Conservation (phyloP, 352 stramenopile genomes). For the Pythium vanterpoolii region DNA sequence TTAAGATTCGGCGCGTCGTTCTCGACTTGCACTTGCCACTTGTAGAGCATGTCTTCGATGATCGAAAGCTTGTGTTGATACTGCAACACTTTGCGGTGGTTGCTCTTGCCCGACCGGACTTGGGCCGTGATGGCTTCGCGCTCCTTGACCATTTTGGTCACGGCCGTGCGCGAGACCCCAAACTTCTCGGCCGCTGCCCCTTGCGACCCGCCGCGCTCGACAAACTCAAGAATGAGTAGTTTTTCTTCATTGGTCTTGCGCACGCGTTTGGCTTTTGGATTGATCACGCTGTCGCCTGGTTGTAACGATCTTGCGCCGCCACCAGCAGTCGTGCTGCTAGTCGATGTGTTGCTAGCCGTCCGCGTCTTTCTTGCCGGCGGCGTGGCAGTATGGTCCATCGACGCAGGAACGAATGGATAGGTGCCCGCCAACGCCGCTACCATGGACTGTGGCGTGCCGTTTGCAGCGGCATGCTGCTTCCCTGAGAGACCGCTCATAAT, state of each 20-base stretch:
- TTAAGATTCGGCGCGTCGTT: slow-evolving; percentile 60
- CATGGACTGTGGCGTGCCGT: background rate
- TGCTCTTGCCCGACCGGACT: slow-evolving; percentile 63
- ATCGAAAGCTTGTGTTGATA: slow-evolving; percentile 84
- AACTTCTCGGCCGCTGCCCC: slow-evolving; percentile 75
- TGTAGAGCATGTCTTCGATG: slow-evolving; percentile 85
- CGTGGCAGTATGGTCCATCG: background rate
- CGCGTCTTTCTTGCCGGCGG: slow-evolving; percentile 12
- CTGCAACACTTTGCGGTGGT: slow-evolving; percentile 74
- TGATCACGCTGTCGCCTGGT: background rate
- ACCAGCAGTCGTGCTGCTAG: background rate
- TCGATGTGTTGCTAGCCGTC: background rate
- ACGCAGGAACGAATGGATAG: background rate
- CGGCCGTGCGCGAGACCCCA: slow-evolving; percentile 71
- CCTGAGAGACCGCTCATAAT: slow-evolving; percentile 32
- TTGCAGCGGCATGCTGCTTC: slow-evolving; percentile 14
- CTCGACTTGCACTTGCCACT: slow-evolving; percentile 81
- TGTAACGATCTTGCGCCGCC: no score
- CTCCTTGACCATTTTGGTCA: slow-evolving; percentile 88
- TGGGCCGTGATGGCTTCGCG: slow-evolving; percentile 67
- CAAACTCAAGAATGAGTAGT: slow-evolving; percentile 78
- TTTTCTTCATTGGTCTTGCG: slow-evolving; percentile 86
- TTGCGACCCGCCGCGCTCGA: slow-evolving; percentile 75
- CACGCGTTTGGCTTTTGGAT: slow-evolving; percentile 48
- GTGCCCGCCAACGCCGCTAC: background rate